Evolutionary conservation across 208 protist species (phyloP).

Genomic region (Trypanosoma rangeli): DNA sequence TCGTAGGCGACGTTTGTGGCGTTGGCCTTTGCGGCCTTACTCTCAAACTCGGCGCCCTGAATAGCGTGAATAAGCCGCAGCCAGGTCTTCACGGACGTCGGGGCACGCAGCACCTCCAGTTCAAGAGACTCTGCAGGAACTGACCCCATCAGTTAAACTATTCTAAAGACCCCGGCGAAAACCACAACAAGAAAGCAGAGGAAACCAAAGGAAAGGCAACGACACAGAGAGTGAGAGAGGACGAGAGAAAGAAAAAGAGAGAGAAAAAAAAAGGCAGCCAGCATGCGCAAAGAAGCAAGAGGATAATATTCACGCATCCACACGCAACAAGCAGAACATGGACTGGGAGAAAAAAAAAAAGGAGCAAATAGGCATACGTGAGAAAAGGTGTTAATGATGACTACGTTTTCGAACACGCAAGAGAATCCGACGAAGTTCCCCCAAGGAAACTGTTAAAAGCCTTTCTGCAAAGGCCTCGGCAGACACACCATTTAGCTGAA

Average conservation of each 20-base stretch:
- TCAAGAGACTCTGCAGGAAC: constrained; percentile 41
- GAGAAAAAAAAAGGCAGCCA: constrained; percentile 3
- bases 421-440: constrained; percentile 13
- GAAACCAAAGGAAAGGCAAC: background rate
- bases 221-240: background rate
- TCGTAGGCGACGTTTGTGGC: constrained; percentile 73
- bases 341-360: constrained; percentile 2
- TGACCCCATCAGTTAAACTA: constrained; percentile 17
- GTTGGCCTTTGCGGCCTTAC: constrained; percentile 47
- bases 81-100: constrained; percentile 61
- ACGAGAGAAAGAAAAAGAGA: background rate
- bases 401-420: background rate
- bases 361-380: no score
- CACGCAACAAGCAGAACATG: background rate
- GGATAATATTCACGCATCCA: background rate
- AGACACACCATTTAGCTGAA: constrained; percentile 16
- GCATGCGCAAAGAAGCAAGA: background rate
- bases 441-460: constrained; percentile 15
- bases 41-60: constrained; percentile 14
- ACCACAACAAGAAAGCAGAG: background rate
- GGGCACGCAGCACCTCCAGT: constrained; percentile 58
- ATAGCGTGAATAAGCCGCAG: constrained; percentile 47
- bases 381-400: background rate
- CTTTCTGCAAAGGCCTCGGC: constrained; percentile 25
- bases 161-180: constrained; percentile 1